A percentile compares a stretch with the other conserved stretches of the same genome.
Evolutionary conservation across 495 filamentous ascomycete species (phyloP).

Genomic region (Lophium mytilinum): DNA sequence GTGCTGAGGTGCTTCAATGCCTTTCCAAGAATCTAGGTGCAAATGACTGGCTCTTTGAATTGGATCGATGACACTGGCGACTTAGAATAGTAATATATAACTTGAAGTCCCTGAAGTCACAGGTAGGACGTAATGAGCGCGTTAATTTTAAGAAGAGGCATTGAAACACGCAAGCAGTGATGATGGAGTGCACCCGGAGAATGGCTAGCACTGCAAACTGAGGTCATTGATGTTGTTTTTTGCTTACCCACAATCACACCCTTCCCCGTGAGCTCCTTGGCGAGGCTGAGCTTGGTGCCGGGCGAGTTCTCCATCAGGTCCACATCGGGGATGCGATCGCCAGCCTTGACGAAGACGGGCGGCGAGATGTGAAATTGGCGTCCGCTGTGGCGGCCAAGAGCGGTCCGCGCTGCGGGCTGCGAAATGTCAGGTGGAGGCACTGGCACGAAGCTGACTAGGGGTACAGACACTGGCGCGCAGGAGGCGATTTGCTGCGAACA

Average conservation of each 20-base stretch:
- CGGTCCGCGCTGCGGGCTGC: background rate
- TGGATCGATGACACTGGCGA: too few species aligned
- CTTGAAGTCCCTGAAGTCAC: too few species aligned
- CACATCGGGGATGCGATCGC: slow-evolving; percentile 54
- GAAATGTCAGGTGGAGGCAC: slow-evolving; percentile 5
- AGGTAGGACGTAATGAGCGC: too few species aligned
- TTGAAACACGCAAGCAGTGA: too few species aligned
- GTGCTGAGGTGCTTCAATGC: too few species aligned
- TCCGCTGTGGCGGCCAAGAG: slow-evolving; percentile 7
- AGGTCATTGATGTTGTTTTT: background rate
- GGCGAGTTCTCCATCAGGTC: slow-evolving; percentile 56
- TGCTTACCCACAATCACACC: slow-evolving; percentile 62
- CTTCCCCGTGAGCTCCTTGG: slow-evolving; percentile 58
- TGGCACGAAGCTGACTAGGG: background rate
- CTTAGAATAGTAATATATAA: too few species aligned
- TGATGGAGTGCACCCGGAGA: background rate
- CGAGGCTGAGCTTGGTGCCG: slow-evolving; percentile 81
- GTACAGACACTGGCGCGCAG: background rate
- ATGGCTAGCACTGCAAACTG: background rate
- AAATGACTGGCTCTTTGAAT: too few species aligned
- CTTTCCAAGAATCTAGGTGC: too few species aligned
- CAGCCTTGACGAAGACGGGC: slow-evolving; percentile 45
- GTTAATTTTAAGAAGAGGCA: too few species aligned
- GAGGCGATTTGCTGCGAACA: background rate
- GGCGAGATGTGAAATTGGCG: slow-evolving; percentile 47